Base-by-base conservation (phyloP, 2,329 filamentous ascomycete genomes). In the Leptodontidium sp. region DNA sequence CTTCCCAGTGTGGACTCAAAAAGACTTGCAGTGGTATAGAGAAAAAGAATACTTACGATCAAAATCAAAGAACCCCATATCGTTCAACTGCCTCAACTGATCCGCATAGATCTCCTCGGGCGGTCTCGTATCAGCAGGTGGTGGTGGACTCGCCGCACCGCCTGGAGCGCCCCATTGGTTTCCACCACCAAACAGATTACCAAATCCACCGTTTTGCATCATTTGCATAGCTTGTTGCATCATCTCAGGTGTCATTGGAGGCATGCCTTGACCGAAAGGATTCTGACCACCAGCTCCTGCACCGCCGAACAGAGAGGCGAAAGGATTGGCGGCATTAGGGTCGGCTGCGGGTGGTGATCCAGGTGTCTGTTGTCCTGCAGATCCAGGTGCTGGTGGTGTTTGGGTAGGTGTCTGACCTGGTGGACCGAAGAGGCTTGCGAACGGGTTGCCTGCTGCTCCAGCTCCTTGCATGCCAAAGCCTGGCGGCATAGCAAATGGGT, bases 31-130 rank as follows among this genome's bases (percentile, higher is more conserved):
- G 50, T 17, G 32, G 14, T 11, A 35, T 21, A 32, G 26, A 53
- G 7, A 11, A 38, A 17, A 21, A 4, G 15, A 15, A 15, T 40
- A 65, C 62, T 99, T 99, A 74, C 92, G 85, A 64, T 99, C 95
- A 77, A 98, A 99, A 78, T 99, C 94, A 79, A 90, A 97, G 82
- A 99, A 99, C 2, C 96, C 96, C 96, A 99, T 99, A 73, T 98
- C 96, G 79, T 99, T 99, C 71, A 99, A 83, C 82, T 98, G 94
- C 69, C 93, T 86, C 61, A 99, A 84, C 81, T 99, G 95, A 40
- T 93, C 90, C 2, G 92, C 94, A 76, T 97, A 99, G 68, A 93
- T 86, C 81, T 98, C 96, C 84, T 99, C 96, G 0, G 96, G 95
- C 4, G 96, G 94, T 71, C 95, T 87, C 77, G 86, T 97, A 81